Percentiles rank a stretch among this genome's conserved stretches.
These are phyloP conservation scores for Kodamaea anthophila DNA, from an alignment of 1,139 yeast species.

Conservation along the genomic window DNA sequence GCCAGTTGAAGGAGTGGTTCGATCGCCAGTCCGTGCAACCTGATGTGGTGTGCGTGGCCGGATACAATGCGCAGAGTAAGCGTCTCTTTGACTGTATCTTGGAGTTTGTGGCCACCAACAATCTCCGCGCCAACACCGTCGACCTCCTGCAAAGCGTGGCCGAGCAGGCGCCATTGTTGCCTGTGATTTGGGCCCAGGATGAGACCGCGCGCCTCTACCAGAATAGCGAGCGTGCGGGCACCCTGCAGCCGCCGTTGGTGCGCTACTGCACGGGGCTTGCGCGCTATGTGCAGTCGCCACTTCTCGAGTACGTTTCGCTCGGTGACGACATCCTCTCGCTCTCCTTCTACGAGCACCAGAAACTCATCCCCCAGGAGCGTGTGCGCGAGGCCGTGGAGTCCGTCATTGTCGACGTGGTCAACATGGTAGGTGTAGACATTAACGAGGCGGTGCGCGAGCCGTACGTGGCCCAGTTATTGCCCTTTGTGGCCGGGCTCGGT, in stretches of 20 bases:
- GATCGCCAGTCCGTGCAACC: slow-evolving; percentile 47
- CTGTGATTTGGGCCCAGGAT: slow-evolving; percentile 80
- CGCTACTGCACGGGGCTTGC: slow-evolving; percentile 87
- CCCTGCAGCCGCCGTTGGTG: slow-evolving; percentile 79
- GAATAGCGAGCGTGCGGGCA: slow-evolving; percentile 66
- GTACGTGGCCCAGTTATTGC: slow-evolving; percentile 65
- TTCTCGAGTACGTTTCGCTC: slow-evolving; percentile 79
- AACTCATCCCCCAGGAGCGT: slow-evolving; percentile 57
- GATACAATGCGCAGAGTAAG: slow-evolving; percentile 72
- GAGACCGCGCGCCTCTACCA: slow-evolving; percentile 90
- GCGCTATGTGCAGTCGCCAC: slow-evolving; percentile 84
- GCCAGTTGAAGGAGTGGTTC: slow-evolving; percentile 39
- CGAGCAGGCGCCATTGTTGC: slow-evolving; percentile 40
- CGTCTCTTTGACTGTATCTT: slow-evolving; percentile 53
- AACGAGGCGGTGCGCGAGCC: slow-evolving; percentile 80
- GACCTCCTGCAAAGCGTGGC: slow-evolving; percentile 27
- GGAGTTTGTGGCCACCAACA: slow-evolving; percentile 53
- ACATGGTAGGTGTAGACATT: slow-evolving; percentile 88
- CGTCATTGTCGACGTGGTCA: slow-evolving; percentile 83
- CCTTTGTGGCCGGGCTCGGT: slow-evolving; percentile 85
- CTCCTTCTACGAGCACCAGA: slow-evolving; percentile 71
- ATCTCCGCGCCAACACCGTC: slow-evolving; percentile 50
- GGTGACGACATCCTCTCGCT: slow-evolving; percentile 69
- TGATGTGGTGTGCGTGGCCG: slow-evolving; percentile 86
- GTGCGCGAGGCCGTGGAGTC: slow-evolving; percentile 67